Conservation (phyloP, 2,329 filamentous ascomycete genomes). For the Fusarium sororula region DNA sequence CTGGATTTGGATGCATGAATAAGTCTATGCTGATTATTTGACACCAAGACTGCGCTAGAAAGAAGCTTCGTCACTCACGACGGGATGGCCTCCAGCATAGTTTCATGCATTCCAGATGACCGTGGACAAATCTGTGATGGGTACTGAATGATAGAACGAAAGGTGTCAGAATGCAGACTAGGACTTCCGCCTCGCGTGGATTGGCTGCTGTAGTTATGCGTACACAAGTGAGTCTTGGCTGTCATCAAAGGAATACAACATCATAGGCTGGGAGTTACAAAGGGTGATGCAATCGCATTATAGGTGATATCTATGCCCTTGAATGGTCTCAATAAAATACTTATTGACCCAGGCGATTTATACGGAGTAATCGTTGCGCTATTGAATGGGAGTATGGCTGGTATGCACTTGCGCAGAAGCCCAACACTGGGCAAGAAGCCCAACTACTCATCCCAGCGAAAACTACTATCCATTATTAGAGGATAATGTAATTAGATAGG, state of each 20-base stretch:
- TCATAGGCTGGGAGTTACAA: neutral
- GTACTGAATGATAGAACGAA: fast-evolving
- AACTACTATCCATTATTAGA: neutral
- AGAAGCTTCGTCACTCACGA: too few species aligned
- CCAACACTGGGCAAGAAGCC: neutral
- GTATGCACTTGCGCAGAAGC: neutral
- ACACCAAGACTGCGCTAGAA: neutral
- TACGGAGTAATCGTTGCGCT: too few species aligned
- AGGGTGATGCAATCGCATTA: fast-evolving
- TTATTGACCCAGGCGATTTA: fast-evolving
- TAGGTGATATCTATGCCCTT: fast-evolving
- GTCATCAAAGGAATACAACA: too few species aligned
- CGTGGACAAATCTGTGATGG: fast-evolving
- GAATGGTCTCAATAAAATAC: neutral
- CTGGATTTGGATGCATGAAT: too few species aligned
- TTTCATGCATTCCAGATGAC: fast-evolving
- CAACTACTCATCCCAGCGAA: neutral
- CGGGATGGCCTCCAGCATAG: too few species aligned
- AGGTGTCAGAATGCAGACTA: fast-evolving
- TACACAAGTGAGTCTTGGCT: too few species aligned
- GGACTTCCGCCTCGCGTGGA: neutral
- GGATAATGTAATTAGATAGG: fast-evolving
- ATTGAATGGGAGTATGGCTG: neutral
- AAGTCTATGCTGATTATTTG: neutral
- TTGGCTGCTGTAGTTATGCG: neutral